These are phyloP conservation scores for Pythium sp. DNA, from an alignment of 352 stramenopile genomes.

Conservation along the genomic window DNA sequence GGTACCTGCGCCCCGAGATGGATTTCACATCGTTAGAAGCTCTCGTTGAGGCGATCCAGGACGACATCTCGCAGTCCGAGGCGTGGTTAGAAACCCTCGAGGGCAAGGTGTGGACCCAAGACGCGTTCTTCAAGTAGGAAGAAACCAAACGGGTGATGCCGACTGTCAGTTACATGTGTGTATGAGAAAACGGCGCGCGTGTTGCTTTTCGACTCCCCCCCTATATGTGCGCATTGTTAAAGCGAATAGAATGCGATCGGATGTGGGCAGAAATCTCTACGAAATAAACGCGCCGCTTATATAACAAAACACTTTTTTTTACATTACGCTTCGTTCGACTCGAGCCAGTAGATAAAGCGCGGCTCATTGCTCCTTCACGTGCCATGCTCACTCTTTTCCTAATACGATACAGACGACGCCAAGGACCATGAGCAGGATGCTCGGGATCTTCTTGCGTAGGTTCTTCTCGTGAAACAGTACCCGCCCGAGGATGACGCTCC, in stretches of 20 bases:
- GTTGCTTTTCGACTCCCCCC: not conserved
- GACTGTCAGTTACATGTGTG: not conserved
- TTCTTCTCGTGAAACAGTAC: slow-evolving; percentile 72
- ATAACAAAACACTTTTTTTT: not conserved
- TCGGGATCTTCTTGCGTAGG: slow-evolving; percentile 79
- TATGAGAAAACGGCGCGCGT: not conserved
- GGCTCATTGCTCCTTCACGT: too few species aligned
- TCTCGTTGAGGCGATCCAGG: slow-evolving; percentile 91
- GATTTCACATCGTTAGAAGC: slow-evolving; percentile 93
- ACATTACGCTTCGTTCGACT: not conserved
- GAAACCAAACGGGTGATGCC: not conserved
- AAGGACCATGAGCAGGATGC: slow-evolving; percentile 77
- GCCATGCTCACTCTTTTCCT: slow-evolving; percentile 36
- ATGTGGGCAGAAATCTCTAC: not conserved
- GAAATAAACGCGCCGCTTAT: not conserved
- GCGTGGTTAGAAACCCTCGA: slow-evolving; percentile 60
- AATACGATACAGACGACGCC: slow-evolving; percentile 79
- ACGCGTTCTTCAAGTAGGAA: slow-evolving; percentile 41
- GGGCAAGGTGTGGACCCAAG: slow-evolving; percentile 45
- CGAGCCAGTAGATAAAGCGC: too few species aligned
- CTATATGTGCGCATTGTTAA: not conserved
- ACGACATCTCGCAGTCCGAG: slow-evolving; percentile 73
- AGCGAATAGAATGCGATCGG: not conserved
- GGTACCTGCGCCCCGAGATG: slow-evolving; percentile 92
- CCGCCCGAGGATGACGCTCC: slow-evolving; percentile 73